Evolutionary conservation across 2,329 filamentous ascomycete species (phyloP).

Genomic region (Chaetomium sp.): DNA sequence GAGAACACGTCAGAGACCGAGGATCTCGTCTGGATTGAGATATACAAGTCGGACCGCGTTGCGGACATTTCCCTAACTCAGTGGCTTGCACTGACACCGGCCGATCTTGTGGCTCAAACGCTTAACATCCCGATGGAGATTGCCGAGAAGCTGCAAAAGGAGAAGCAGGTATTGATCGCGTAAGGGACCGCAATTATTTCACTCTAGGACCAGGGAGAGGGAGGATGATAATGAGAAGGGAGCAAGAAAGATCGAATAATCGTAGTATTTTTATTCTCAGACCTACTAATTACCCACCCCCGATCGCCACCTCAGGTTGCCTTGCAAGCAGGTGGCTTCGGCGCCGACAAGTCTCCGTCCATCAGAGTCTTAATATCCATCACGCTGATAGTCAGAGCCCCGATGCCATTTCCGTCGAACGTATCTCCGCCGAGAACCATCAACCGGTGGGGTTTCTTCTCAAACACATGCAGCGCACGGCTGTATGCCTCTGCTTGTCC

Average conservation of each 20-base stretch:
- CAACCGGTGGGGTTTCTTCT: slow-evolving; percentile 33
- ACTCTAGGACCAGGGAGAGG: not conserved
- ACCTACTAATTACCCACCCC: not conserved
- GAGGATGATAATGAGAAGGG: not conserved
- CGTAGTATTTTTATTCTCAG: not conserved
- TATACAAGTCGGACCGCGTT: slow-evolving; percentile 68
- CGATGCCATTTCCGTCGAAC: slow-evolving; percentile 26
- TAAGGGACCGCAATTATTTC: not conserved
- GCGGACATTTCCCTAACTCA: slow-evolving; percentile 68
- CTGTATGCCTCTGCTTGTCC: slow-evolving; percentile 37
- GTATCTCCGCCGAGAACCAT: slow-evolving; percentile 42
- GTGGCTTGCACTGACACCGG: slow-evolving; percentile 69
- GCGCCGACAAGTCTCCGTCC: not conserved
- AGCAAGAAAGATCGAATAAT: not conserved
- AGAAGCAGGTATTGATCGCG: slow-evolving; percentile 60
- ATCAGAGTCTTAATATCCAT: slow-evolving; percentile 18
- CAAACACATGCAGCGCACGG: slow-evolving; percentile 36
- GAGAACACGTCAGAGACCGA: slow-evolving; percentile 64
- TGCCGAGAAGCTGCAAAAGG: slow-evolving; percentile 60
- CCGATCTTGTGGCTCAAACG: slow-evolving; percentile 61
- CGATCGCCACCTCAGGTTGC: not conserved
- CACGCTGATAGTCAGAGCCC: slow-evolving; percentile 20
- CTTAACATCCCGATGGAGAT: slow-evolving; percentile 61
- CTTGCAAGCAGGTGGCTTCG: not conserved
- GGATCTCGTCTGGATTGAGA: slow-evolving; percentile 67